Conservation (phyloP, 2,329 filamentous ascomycete genomes). For the Nothophoma quercina region DNA sequence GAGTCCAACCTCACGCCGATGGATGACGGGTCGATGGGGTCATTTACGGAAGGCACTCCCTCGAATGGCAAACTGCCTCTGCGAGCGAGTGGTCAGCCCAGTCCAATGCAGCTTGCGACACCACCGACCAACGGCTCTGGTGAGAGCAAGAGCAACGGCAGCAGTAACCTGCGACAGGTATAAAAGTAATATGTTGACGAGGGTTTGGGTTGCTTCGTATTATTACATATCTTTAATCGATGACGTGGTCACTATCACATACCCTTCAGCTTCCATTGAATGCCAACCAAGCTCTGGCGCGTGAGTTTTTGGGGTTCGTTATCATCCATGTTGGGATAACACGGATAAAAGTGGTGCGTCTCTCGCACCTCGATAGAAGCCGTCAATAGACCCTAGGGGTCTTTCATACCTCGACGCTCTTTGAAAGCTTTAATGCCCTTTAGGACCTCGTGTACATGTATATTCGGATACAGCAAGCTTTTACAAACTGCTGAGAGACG, state of each 20-base stretch:
- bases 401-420: too few relatives aligned
- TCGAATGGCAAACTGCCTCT: constrained; percentile 14
- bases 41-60: constrained; percentile 3
- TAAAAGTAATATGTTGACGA: not conserved
- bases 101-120: constrained; percentile 56
- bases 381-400: too few relatives aligned
- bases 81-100: constrained; percentile 25
- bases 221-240: constrained; percentile 16
- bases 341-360: too few relatives aligned
- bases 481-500: too few relatives aligned
- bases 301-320: too few relatives aligned
- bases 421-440: too few relatives aligned
- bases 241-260: not conserved
- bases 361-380: too few relatives aligned
- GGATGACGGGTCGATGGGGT: constrained; percentile 31
- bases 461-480: too few relatives aligned
- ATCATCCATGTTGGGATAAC: too few relatives aligned
- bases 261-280: too few relatives aligned
- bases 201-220: constrained; percentile 6
- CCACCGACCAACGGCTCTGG: constrained; percentile 48
- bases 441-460: too few relatives aligned
- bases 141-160: constrained; percentile 11
- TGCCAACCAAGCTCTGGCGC: too few relatives aligned
- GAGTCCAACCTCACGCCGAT: constrained; percentile 32
- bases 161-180: constrained; percentile 6